Evolutionary conservation across 192 early-diverging fungal species (phyloP).

Genomic region (Rhizophagus clarus): DNA sequence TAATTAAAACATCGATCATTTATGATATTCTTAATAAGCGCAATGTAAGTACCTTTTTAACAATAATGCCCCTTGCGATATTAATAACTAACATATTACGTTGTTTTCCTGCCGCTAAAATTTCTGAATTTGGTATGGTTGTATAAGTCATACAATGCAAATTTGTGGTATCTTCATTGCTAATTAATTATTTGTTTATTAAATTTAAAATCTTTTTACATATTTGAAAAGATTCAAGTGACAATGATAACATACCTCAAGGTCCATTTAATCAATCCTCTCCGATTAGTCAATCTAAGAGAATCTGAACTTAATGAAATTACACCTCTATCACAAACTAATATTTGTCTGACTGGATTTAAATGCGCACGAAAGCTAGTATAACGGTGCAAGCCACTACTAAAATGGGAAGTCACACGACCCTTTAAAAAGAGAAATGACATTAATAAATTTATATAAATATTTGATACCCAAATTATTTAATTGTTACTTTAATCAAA

Average conservation of each 20-base stretch:
- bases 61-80: constrained; percentile 48
- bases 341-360: constrained; percentile 66
- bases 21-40: constrained; percentile 30
- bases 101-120: constrained; percentile 61
- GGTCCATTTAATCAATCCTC: constrained; percentile 54
- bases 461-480: too few relatives aligned
- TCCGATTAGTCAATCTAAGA: constrained; percentile 63
- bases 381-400: constrained; percentile 63
- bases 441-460: neutral
- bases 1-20: neutral
- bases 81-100: constrained; percentile 55
- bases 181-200: constrained; percentile 18
- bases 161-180: constrained; percentile 52
- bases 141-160: constrained; percentile 59
- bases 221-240: neutral
- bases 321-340: constrained; percentile 60
- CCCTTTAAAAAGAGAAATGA: constrained; percentile 50
- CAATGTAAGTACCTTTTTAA: constrained; percentile 39
- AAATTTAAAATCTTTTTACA: too few relatives aligned
- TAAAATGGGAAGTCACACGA: constrained; percentile 67
- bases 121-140: constrained; percentile 54
- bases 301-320: constrained; percentile 64
- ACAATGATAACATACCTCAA: constrained; percentile 51
- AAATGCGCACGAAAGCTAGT: constrained; percentile 71
- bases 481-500: too few relatives aligned